A percentile compares a stretch with the other conserved stretches of the same genome.
Evolutionary conservation across 495 filamentous ascomycete species (phyloP).

Genomic region (Cercophora sp.): DNA sequence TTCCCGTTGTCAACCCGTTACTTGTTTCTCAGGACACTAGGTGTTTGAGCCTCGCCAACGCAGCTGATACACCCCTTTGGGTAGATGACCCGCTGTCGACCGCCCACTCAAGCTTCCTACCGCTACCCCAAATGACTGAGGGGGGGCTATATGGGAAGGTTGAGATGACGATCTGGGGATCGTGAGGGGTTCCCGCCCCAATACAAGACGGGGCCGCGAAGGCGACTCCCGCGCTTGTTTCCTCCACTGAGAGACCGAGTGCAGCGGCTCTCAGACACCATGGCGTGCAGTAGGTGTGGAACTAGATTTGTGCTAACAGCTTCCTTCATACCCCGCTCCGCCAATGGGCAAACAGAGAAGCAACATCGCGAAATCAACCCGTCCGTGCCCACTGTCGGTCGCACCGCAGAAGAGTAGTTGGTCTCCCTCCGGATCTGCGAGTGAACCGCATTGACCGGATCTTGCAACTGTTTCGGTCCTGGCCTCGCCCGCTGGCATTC

Average conservation of each 20-base stretch:
- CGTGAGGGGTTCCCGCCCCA: slow-evolving; percentile 4
- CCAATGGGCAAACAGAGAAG: slow-evolving; percentile 1
- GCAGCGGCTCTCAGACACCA: slow-evolving; percentile 8
- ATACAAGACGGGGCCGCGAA: slow-evolving; percentile 9
- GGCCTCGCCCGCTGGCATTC: background rate
- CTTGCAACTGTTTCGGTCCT: background rate
- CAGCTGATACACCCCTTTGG: background rate
- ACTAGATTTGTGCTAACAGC: background rate
- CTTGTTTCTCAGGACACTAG: background rate
- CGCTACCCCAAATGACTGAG: background rate
- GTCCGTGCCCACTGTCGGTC: slow-evolving; percentile 20
- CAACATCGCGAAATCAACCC: slow-evolving; percentile 10
- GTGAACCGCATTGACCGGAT: slow-evolving; percentile 14
- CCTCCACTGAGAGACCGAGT: background rate
- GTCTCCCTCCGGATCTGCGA: slow-evolving; percentile 8
- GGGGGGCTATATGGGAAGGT: background rate
- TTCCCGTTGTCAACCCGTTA: no score
- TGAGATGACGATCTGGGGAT: background rate
- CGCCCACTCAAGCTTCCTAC: no score
- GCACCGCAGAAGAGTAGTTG: background rate
- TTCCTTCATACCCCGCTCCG: slow-evolving; percentile 1
- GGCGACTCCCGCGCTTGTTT: slow-evolving; percentile 10
- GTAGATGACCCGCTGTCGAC: background rate
- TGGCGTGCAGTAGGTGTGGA: background rate
- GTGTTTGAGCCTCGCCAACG: slow-evolving; percentile 10